Conservation (phyloP, 768 basidiomycete species). For the Tephrocybe sp. region DNA sequence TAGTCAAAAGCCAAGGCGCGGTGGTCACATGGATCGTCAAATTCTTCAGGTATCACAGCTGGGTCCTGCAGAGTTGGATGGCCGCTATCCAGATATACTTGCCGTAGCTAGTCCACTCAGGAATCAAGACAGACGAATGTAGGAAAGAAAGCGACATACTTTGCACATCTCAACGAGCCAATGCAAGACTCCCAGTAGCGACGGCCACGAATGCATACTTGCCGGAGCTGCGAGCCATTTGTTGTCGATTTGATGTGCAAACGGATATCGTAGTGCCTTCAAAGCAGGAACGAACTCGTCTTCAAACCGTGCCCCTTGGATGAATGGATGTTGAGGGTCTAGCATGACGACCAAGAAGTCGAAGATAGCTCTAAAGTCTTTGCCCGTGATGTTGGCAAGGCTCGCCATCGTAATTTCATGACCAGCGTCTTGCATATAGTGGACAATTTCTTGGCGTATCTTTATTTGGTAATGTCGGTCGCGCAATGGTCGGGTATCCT, state of each 20-base stretch:
- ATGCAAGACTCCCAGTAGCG: constrained; percentile 82
- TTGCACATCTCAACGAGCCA: constrained; percentile 90
- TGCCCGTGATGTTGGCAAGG: constrained; percentile 76
- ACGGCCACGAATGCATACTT: constrained; percentile 91
- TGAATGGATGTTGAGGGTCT: constrained; percentile 67
- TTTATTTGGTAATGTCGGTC: constrained; percentile 71
- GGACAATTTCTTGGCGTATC: constrained; percentile 76
- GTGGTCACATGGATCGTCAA: constrained; percentile 73
- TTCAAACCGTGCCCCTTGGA: constrained; percentile 55
- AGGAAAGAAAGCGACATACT: constrained; percentile 42
- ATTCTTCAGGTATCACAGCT: constrained; percentile 66
- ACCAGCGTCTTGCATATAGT: constrained; percentile 64
- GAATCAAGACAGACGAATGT: constrained; percentile 21
- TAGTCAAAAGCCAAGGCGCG: constrained; percentile 78
- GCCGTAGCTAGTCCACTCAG: constrained; percentile 32
- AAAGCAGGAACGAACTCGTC: constrained; percentile 82
- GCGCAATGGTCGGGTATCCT: constrained; percentile 79
- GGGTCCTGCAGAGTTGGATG: constrained; percentile 70
- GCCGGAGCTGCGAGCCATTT: constrained; percentile 89
- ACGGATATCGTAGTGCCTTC: constrained; percentile 81
- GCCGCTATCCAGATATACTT: constrained; percentile 56
- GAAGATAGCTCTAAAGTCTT: constrained; percentile 86
- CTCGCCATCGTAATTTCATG: constrained; percentile 70
- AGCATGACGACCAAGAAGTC: constrained; percentile 70
- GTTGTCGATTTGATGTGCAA: constrained; percentile 72